Percentiles rank a stretch among this genome's conserved stretches.
Conservation (phyloP, 23 red algal species). For the Gracilaria vermiculophylla region DNA sequence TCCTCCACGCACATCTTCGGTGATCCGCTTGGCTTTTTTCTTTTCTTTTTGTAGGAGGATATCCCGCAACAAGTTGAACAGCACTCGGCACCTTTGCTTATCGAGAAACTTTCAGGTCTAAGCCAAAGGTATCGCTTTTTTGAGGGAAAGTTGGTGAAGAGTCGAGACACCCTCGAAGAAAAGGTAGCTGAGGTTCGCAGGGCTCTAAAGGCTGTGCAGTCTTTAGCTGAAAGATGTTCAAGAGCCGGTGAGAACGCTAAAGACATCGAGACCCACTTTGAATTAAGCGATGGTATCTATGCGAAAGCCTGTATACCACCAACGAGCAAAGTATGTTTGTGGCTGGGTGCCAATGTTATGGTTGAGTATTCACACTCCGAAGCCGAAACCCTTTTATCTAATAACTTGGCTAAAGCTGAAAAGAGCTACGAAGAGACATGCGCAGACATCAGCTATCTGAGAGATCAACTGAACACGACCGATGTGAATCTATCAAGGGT, state of each 20-base stretch:
- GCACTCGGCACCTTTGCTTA: conserved; percentile 37
- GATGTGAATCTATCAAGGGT: conserved; percentile 95
- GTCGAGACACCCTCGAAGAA: conserved; percentile 35
- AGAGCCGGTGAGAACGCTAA: conserved; percentile 3
- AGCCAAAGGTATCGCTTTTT: conserved; percentile 79
- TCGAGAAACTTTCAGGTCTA: conserved; percentile 58
- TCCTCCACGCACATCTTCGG: too few relatives aligned
- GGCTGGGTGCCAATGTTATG: conserved; percentile 94
- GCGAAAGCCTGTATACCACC: conserved; percentile 54
- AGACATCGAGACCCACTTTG: conserved; percentile 81
- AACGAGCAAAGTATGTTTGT: conserved; percentile 73
- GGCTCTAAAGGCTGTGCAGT: conserved; percentile 58
- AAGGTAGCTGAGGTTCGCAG: conserved; percentile 71
- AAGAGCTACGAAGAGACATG: conserved; percentile 61
- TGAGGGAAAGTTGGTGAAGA: conserved; percentile 57
- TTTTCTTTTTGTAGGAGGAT: conserved; percentile 43
- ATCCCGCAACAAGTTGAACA: conserved; percentile 42
- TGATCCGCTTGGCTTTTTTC: neutral
- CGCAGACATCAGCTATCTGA: conserved; percentile 68
- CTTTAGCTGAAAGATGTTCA: conserved; percentile 34
- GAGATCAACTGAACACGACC: conserved; percentile 85
- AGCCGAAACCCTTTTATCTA: conserved; percentile 73
- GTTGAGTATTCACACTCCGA: conserved; percentile 90
- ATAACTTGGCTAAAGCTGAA: conserved; percentile 69
- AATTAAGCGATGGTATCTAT: conserved; percentile 79